Evolutionary conservation across 768 basidiomycete genomes (phyloP).

Genomic region (Tylopilus vinaceipallidus): DNA sequence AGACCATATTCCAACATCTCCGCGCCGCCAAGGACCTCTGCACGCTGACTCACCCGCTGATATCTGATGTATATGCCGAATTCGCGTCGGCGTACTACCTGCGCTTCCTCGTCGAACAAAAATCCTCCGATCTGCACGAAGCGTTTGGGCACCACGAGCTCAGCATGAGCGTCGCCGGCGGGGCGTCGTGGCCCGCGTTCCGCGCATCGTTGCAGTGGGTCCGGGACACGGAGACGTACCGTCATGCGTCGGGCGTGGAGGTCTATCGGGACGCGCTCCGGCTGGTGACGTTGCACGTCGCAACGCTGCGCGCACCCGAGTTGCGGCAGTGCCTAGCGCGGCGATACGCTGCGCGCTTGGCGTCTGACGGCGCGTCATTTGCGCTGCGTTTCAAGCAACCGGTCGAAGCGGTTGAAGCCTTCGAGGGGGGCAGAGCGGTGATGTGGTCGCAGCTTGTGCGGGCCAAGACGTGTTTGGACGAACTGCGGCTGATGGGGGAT

Average conservation of each 20-base stretch:
- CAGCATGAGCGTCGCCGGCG: constrained; percentile 14
- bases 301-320: constrained; percentile 14
- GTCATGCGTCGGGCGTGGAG: constrained; percentile 29
- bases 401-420: constrained; percentile 28
- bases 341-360: constrained; percentile 15
- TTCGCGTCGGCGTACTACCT: constrained; percentile 24
- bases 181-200: constrained; percentile 18
- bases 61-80: constrained; percentile 25
- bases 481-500: constrained; percentile 21
- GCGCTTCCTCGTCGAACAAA: constrained; percentile 22
- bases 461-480: constrained; percentile 25
- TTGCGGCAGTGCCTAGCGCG: constrained; percentile 17
- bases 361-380: constrained; percentile 28
- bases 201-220: constrained; percentile 24
- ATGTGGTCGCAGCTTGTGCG: constrained; percentile 35
- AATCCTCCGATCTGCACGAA: constrained; percentile 20
- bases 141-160: constrained; percentile 26
- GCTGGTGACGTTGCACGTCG: constrained; percentile 20
- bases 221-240: constrained; percentile 17
- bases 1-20: constrained; percentile 27
- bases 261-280: constrained; percentile 28
- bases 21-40: constrained; percentile 24
- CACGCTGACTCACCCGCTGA: constrained; percentile 18
- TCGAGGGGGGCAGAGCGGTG: constrained; percentile 34
- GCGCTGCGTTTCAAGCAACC: constrained; percentile 22